These are phyloP conservation scores for Kingdonia uniflora DNA, from an alignment of 164 flowering plant species.

Conservation along the genomic window DNA sequence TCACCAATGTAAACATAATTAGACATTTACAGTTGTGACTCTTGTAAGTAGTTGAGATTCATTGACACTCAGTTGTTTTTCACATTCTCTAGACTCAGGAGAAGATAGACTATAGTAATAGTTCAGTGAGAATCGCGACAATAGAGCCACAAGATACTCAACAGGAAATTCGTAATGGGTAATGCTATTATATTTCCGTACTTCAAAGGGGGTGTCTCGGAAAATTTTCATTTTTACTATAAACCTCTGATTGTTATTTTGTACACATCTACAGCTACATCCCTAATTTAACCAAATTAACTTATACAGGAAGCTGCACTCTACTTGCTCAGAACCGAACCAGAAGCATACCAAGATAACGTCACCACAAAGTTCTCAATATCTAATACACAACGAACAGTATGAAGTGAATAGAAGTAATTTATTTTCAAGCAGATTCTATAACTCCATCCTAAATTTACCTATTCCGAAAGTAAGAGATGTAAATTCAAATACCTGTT, in stretches of 20 bases:
- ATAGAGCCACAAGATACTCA: slow-evolving; percentile 11
- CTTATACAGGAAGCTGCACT: slow-evolving; percentile 23
- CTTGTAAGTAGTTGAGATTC: not conserved
- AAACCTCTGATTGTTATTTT: no score
- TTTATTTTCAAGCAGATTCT: slow-evolving; percentile 18
- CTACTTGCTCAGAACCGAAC: slow-evolving; percentile 14
- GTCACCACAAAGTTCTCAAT: not conserved
- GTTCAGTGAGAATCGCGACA: slow-evolving; percentile 5
- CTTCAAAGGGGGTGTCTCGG: no score
- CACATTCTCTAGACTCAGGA: slow-evolving; percentile 19
- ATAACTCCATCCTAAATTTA: slow-evolving; percentile 15
- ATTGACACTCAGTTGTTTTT: not conserved
- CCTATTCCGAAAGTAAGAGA: slow-evolving; percentile 17
- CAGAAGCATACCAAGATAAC: slow-evolving; percentile 1
- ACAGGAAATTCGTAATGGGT: slow-evolving; percentile 22
- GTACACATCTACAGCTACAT: not conserved
- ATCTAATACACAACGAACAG: not conserved
- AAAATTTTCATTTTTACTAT: no score
- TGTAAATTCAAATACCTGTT: slow-evolving; percentile 9
- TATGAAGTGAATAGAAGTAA: slow-evolving; percentile 15
- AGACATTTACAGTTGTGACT: no score
- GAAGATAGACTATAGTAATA: slow-evolving; percentile 13
- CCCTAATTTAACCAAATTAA: not conserved
- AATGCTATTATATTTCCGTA: slow-evolving; percentile 7
- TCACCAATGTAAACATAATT: no score